phyloP scores from a whole-genome alignment of 257 asterid species.

The Nicotiana noctiflora region DNA sequence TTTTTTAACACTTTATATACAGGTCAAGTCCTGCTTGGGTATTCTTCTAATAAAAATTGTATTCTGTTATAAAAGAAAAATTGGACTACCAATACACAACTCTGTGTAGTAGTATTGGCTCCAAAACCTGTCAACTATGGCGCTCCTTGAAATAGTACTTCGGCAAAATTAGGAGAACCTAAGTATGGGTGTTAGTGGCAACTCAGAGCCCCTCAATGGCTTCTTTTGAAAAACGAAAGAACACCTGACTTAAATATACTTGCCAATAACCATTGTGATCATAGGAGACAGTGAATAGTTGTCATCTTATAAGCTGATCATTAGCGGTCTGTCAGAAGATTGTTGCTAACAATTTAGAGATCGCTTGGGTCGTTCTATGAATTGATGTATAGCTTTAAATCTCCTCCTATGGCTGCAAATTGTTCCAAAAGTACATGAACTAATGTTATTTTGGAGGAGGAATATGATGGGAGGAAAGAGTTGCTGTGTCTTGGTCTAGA shows the following conservation, averaged over 20 bases:
- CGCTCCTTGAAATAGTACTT: background rate
- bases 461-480: background rate
- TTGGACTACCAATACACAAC: background rate
- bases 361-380: background rate
- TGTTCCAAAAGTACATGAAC: background rate
- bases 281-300: background rate
- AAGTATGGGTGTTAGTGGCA: background rate
- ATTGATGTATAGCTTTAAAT: background rate
- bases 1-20: background rate
- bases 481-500: background rate
- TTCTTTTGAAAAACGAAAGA: background rate
- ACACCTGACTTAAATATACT: background rate
- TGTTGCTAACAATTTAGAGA: background rate
- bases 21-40: background rate
- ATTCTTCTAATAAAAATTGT: background rate
- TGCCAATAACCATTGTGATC: background rate
- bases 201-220: background rate
- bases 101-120: background rate
- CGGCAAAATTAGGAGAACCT: background rate
- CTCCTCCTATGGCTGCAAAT: background rate
- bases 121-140: background rate
- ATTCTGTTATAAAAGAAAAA: background rate
- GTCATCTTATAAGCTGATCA: background rate
- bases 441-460: background rate
- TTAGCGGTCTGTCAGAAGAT: background rate